Conservation (phyloP, 306 rosid genomes). For the Castanea mollissima region DNA sequence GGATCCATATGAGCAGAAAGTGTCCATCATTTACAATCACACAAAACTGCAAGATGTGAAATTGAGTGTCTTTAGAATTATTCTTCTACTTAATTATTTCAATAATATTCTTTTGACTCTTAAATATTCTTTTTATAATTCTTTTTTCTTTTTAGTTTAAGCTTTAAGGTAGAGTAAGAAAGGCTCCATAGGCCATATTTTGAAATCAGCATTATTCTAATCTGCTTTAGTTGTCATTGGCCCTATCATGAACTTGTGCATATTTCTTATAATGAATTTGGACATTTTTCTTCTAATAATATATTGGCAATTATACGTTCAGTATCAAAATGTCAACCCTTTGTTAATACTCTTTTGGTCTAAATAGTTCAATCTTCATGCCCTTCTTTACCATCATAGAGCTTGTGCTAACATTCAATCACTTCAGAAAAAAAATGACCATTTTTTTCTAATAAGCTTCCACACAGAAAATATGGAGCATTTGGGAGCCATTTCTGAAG, state of each 20-base stretch:
- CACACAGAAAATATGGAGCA: constrained; percentile 31
- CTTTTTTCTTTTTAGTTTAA: not conserved
- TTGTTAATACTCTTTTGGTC: not conserved
- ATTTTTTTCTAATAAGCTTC: not conserved
- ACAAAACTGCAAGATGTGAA: too few species aligned
- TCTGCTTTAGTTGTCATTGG: not conserved
- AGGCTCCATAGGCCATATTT: not conserved
- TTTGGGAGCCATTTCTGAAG: constrained; percentile 27
- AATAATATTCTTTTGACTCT: not conserved
- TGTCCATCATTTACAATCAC: too few species aligned
- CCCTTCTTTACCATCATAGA: not conserved
- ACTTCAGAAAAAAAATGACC: too few species aligned
- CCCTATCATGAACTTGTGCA: not conserved
- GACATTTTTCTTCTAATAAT: not conserved
- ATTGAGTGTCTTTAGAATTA: too few species aligned
- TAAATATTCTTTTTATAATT: not conserved
- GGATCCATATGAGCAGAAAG: too few species aligned
- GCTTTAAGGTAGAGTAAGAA: not conserved
- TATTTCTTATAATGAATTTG: not conserved
- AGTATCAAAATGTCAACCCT: not conserved
- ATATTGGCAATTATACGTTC: not conserved
- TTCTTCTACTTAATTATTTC: not conserved
- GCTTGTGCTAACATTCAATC: not conserved
- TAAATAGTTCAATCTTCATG: not conserved
- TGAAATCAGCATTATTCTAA: not conserved